Evolutionary conservation across 2,329 filamentous ascomycete species (phyloP), one percentile per base, ranked within the genome.

Genomic region (Orbilia ellipsospora): DNA sequence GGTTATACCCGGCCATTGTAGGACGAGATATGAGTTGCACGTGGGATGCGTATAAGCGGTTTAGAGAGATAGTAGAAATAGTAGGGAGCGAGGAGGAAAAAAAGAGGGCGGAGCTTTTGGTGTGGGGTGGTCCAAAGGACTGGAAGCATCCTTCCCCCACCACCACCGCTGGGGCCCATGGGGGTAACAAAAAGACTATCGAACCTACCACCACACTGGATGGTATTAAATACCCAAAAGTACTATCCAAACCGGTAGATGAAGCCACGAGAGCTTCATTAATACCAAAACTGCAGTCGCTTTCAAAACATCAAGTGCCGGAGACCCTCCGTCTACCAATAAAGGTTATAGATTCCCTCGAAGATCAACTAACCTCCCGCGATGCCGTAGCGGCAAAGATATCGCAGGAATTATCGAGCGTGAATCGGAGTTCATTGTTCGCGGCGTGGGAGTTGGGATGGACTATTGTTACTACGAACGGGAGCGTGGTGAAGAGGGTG

Each of bases 401-500:
- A 80, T 4, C 78, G 83, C 7, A 61, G 23, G 82, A 84, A 4
- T 83, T 91, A 61, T 88, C 87, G 0, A 82, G 84, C 12, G 88
- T 91, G 68, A 93, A 92, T 79, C 82, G 85, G 63, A 89, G 89
- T 18, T 90, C 92, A 7, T 92, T 93, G 80, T 83, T 91, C 62
- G 89, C 89, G 79, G 91, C 91, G 15, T 94, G 91, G 91, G 85
- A 85, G 8, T 82, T 84, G 7, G 83, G 85, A 0, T 80, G 87
- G 26, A 91, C 89, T 0, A 93, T 90, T 0, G 82, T 94, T 61
- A 92, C 90, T 2, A 90, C 89, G 76, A 93, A 94, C 80, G 85
- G 87, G 20, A 87, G 87, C 0, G 88, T 90, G 52, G 87, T 88
- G 20, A 90, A 88, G 77, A 86, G 89, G 77, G 87, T 94, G 52